Evolutionary conservation across 108 stramenopile genomes (phyloP).

Genomic region (Fragilaria radians): DNA sequence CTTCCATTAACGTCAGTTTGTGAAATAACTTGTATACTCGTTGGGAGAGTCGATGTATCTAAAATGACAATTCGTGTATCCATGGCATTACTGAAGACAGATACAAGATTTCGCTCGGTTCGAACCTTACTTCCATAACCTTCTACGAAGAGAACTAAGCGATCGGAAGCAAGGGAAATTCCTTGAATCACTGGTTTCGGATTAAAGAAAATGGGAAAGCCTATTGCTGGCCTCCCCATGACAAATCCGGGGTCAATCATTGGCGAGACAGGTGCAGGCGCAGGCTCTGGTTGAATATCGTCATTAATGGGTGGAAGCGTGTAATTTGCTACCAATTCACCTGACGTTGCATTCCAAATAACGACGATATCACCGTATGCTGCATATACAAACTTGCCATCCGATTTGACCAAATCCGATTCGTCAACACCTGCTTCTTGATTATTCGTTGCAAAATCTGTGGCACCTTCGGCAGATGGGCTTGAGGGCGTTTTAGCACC

Average conservation of each 20-base stretch:
- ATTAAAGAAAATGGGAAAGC: not conserved
- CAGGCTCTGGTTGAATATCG: not conserved
- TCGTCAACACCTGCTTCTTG: slow-evolving; percentile 50
- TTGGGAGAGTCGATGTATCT: not conserved
- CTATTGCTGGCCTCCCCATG: no score
- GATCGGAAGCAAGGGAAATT: not conserved
- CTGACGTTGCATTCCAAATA: slow-evolving; percentile 12
- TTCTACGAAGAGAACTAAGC: not conserved
- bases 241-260: no score
- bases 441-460: slow-evolving; percentile 45
- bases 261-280: not conserved
- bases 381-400: slow-evolving; percentile 38
- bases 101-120: not conserved
- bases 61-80: not conserved
- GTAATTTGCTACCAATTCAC: slow-evolving; percentile 7
- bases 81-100: not conserved
- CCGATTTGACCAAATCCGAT: slow-evolving; percentile 40
- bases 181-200: not conserved
- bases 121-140: not conserved
- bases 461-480: slow-evolving; percentile 6
- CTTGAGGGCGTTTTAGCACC: not conserved
- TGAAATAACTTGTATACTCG: not conserved
- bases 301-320: not conserved
- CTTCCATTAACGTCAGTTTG: not conserved
- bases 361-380: slow-evolving; percentile 31